phyloP scores from a whole-genome alignment of 2,329 filamentous ascomycete genomes.

The Colletotrichum tabaci region DNA sequence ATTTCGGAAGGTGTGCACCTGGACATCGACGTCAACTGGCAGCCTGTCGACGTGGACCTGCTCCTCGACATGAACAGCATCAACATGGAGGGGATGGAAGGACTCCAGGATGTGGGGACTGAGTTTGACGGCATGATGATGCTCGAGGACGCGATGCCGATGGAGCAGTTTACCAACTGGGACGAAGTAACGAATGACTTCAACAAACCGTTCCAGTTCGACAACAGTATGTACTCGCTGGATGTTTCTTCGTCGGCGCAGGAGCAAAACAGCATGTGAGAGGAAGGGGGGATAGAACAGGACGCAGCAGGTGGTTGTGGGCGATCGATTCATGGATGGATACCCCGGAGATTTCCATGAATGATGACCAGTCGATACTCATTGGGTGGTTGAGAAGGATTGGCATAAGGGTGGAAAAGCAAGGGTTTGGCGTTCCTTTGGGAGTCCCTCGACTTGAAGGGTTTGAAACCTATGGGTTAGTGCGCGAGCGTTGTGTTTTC shows the following conservation, averaged over 20 bases:
- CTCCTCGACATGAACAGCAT: constrained; percentile 60
- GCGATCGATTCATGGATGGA: constrained; percentile 24
- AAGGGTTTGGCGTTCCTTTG: constrained; percentile 36
- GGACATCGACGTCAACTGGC: constrained; percentile 69
- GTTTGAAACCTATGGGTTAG: constrained; percentile 3
- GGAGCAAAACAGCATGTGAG: neutral
- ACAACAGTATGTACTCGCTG: constrained; percentile 58
- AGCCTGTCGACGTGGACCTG: constrained; percentile 62
- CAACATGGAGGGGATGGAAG: constrained; percentile 50
- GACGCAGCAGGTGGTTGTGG: neutral
- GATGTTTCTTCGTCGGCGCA: constrained; percentile 46
- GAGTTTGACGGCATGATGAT: constrained; percentile 46
- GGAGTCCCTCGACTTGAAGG: constrained; percentile 7
- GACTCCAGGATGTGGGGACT: constrained; percentile 26
- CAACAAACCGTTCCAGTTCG: constrained; percentile 67
- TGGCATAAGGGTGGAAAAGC: constrained; percentile 37
- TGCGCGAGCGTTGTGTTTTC: constrained; percentile 23
- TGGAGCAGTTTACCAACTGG: constrained; percentile 54
- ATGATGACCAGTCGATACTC: constrained; percentile 36
- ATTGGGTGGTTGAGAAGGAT: constrained; percentile 20
- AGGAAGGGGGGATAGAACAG: neutral
- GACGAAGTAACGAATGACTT: constrained; percentile 67
- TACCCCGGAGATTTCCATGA: constrained; percentile 35
- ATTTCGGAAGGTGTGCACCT: constrained; percentile 69
- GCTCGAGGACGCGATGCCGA: constrained; percentile 38